Percentiles rank a stretch among this genome's conserved stretches.
phyloP scores from a whole-genome alignment of 441 rosid species.

The Mallotus repandus region DNA sequence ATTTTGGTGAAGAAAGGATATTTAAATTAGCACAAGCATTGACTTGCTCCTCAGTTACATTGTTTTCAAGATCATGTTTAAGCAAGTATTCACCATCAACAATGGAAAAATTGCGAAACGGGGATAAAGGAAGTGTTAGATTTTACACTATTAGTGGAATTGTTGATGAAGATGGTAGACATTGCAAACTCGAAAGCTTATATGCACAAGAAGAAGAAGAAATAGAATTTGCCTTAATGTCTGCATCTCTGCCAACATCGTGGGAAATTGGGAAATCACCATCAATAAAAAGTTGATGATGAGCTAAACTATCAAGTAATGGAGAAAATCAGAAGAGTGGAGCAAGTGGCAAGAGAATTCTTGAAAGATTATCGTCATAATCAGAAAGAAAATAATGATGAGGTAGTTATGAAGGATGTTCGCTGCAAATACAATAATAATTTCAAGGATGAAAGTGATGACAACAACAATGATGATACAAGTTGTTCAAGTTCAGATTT shows the following conservation, averaged over 20 bases:
- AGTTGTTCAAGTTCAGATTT: conserved; percentile 86
- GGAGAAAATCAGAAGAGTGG: conserved; percentile 47
- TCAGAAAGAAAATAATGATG: conserved; percentile 38
- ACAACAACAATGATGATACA: conserved; percentile 58
- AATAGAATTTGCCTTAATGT: conserved; percentile 22
- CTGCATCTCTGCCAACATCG: conserved; percentile 43
- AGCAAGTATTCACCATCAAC: conserved; percentile 56
- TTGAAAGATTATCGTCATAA: conserved; percentile 50
- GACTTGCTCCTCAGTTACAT: conserved; percentile 69
- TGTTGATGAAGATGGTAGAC: conserved; percentile 57
- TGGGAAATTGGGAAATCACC: conserved; percentile 51
- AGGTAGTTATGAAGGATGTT: conserved; percentile 19
- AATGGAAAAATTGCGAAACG: conserved; percentile 46
- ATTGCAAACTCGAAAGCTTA: conserved; percentile 46
- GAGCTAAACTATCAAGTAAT: conserved; percentile 33
- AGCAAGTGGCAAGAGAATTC: too few relatives aligned
- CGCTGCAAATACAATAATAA: conserved; percentile 22
- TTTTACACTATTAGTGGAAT: conserved; percentile 69
- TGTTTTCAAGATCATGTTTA: conserved; percentile 77
- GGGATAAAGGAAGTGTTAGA: conserved; percentile 60
- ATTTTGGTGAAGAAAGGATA: conserved; percentile 38
- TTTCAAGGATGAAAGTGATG: conserved; percentile 31
- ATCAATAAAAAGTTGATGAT: conserved; percentile 38
- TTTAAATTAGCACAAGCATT: conserved; percentile 45
- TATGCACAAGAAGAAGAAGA: conserved; percentile 34